Evolutionary conservation across 2,329 filamentous ascomycete species (phyloP).

Genomic region (Nigrograna mackinnonii): DNA sequence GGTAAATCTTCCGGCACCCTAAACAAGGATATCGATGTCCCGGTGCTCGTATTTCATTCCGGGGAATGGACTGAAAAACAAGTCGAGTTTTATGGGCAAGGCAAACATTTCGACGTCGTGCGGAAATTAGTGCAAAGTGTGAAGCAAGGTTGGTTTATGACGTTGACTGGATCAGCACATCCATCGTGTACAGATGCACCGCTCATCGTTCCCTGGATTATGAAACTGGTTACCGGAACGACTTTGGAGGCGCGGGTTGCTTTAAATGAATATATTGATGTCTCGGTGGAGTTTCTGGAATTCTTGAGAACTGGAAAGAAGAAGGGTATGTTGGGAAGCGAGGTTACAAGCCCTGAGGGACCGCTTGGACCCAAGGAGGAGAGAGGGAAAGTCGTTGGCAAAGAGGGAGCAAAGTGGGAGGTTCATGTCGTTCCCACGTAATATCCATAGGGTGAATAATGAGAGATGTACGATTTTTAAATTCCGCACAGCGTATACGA

Average conservation of each 20-base stretch:
- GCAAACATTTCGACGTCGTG: constrained; percentile 66
- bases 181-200: constrained; percentile 70
- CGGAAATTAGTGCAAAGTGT: constrained; percentile 57
- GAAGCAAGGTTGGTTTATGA: constrained; percentile 52
- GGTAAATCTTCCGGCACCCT: constrained; percentile 67
- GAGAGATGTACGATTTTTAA: neutral
- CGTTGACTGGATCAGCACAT: constrained; percentile 53
- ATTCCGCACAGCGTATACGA: too few species aligned
- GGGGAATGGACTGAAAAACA: constrained; percentile 64
- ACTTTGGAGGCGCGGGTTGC: constrained; percentile 61
- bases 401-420: constrained; percentile 44
- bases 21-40: constrained; percentile 62
- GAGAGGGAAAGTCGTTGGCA: constrained; percentile 26
- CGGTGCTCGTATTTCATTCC: constrained; percentile 65
- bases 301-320: constrained; percentile 48
- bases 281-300: constrained; percentile 61
- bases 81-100: constrained; percentile 62
- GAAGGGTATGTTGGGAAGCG: constrained; percentile 54
- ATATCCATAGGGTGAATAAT: neutral
- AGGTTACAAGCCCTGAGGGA: constrained; percentile 45
- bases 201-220: constrained; percentile 63
- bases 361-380: constrained; percentile 31
- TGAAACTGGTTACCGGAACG: constrained; percentile 65
- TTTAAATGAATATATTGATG: constrained; percentile 62
- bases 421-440: constrained; percentile 45